Evolutionary conservation across 1,139 yeast genomes (phyloP).

Genomic region (Eremothecium sinecaudum): DNA sequence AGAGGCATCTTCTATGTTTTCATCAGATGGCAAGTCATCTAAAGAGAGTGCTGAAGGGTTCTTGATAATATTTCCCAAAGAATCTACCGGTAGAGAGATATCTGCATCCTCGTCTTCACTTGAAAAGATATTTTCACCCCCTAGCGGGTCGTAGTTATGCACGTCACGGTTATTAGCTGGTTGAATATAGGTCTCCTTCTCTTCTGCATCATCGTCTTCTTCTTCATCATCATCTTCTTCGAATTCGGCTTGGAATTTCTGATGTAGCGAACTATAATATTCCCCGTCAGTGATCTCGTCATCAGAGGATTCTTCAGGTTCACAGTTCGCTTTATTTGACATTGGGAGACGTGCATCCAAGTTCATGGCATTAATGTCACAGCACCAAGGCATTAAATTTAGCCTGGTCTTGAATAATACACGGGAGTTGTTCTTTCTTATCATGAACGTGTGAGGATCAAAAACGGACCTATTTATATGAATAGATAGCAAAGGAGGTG

Average conservation of each 20-base stretch:
- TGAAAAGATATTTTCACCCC: conserved; percentile 18
- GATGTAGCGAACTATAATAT: conserved; percentile 25
- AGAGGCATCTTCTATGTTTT: conserved; percentile 6
- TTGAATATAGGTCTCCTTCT: not conserved
- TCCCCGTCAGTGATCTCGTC: conserved; percentile 28
- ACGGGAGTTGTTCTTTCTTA: conserved; percentile 72
- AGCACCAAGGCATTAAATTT: conserved; percentile 60
- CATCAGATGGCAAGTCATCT: conserved; percentile 5
- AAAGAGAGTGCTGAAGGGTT: conserved; percentile 10
- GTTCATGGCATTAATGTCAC: conserved; percentile 60
- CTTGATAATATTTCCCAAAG: conserved; percentile 25
- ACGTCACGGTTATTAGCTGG: conserved; percentile 9
- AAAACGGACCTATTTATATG: conserved; percentile 90
- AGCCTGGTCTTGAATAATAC: conserved; percentile 66
- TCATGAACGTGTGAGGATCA: conserved; percentile 75
- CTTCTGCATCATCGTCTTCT: conserved; percentile 10
- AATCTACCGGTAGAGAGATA: conserved; percentile 22
- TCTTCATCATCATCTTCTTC: conserved; percentile 29
- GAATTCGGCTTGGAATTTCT: conserved; percentile 27
- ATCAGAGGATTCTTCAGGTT: conserved; percentile 23
- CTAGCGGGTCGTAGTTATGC: conserved; percentile 25
- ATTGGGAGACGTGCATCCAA: conserved; percentile 73
- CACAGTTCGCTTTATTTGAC: conserved; percentile 34
- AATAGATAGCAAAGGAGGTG: conserved; percentile 74
- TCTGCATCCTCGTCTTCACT: conserved; percentile 25